Percentiles rank a stretch among this genome's conserved stretches.
phyloP scores from a whole-genome alignment of 2,329 filamentous ascomycete genomes.

The Phoma sp. region DNA sequence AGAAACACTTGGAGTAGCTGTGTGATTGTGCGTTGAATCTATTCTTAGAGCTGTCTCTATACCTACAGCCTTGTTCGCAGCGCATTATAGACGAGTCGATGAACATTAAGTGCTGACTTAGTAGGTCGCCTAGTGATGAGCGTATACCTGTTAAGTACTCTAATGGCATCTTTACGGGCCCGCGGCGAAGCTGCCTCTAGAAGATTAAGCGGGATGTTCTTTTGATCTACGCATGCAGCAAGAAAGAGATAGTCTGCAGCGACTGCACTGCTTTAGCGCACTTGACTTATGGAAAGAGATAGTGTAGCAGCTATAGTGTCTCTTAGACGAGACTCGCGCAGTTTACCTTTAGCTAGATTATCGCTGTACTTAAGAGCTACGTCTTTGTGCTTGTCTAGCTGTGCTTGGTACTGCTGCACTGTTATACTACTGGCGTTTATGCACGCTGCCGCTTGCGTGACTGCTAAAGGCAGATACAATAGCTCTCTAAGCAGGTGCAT shows the following conservation, averaged over 20 bases:
- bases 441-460: conserved; percentile 25
- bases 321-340: conserved; percentile 32
- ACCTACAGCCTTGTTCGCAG: conserved; percentile 8
- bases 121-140: conserved; percentile 15
- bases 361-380: conserved; percentile 43
- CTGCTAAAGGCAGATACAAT: conserved; percentile 26
- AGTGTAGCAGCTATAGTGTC: conserved; percentile 50
- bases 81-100: conserved; percentile 21
- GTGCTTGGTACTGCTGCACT: conserved; percentile 20
- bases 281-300: conserved; percentile 50
- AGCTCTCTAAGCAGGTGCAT: conserved; percentile 22
- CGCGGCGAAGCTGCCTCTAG: conserved; percentile 15
- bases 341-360: conserved; percentile 43
- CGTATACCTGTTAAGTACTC: conserved; percentile 15
- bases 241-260: conserved; percentile 50
- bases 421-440: conserved; percentile 18
- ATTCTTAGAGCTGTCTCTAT: conserved; percentile 8
- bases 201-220: conserved; percentile 25
- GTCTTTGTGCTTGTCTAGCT: conserved; percentile 27
- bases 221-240: conserved; percentile 46
- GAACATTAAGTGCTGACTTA: conserved; percentile 14
- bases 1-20: background rate
- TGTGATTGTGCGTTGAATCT: conserved; percentile 14
- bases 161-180: conserved; percentile 21
- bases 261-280: conserved; percentile 24